A percentile compares a stretch with the other conserved stretches of the same genome.
These are phyloP conservation scores for Volutella citrinella DNA, from an alignment of 2,329 filamentous ascomycete species.

Conservation along the genomic window DNA sequence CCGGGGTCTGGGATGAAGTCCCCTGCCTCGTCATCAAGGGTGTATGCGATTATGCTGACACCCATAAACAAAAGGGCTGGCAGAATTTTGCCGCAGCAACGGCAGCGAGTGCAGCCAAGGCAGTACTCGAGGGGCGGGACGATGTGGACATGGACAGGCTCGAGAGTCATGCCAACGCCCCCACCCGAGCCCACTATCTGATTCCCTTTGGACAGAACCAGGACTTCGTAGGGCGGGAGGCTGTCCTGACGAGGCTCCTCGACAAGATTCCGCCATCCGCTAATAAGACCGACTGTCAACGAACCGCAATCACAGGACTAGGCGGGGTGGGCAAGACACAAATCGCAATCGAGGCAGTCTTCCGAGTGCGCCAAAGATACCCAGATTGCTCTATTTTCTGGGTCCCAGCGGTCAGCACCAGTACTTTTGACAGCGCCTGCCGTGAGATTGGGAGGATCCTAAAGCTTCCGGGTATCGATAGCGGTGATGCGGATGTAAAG, in stretches of 20 bases:
- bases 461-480: conserved; percentile 24
- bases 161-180: no score
- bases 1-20: conserved; percentile 25
- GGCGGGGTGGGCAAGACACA: conserved; percentile 39
- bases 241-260: conserved; percentile 15
- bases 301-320: no score
- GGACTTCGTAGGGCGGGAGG: conserved; percentile 22
- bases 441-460: conserved; percentile 29
- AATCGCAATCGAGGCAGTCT: conserved; percentile 34
- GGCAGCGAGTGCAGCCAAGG: no score
- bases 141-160: no score
- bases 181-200: no score
- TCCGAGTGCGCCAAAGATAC: conserved; percentile 19
- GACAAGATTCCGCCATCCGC: conserved; percentile 2
- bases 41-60: not conserved
- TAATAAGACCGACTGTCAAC: no score
- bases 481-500: conserved; percentile 34
- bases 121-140: no score
- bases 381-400: conserved; percentile 39
- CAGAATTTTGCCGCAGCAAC: not conserved
- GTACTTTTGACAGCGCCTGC: conserved; percentile 34
- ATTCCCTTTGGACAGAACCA: conserved; percentile 24
- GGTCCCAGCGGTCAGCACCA: conserved; percentile 29
- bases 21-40: no score
- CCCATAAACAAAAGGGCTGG: not conserved